These are phyloP conservation scores for Punctularia strigosozonata DNA, from an alignment of 768 basidiomycete genomes.

Conservation along the genomic window DNA sequence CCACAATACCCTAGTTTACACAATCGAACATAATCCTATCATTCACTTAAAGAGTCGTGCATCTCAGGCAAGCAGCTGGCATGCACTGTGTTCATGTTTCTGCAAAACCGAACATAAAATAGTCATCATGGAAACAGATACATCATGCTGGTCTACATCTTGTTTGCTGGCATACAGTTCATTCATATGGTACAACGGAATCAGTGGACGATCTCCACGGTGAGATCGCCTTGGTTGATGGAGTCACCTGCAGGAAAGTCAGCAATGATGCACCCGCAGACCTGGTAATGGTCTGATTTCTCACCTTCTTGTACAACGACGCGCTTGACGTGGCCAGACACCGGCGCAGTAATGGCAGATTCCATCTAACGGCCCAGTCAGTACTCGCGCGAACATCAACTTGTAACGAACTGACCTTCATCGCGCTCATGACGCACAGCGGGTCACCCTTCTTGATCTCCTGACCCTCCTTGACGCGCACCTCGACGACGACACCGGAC, in stretches of 20 bases:
- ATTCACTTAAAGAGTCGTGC: too few species aligned
- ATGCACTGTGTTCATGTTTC: too few species aligned
- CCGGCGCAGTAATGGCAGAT: slow-evolving; percentile 90
- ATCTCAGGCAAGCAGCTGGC: too few species aligned
- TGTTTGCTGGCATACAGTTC: slow-evolving; percentile 1
- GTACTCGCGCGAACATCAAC: slow-evolving; percentile 10
- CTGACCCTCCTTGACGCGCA: slow-evolving; percentile 94
- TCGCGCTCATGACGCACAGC: slow-evolving; percentile 87
- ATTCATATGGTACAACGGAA: slow-evolving; percentile 4
- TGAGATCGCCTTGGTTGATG: slow-evolving; percentile 87
- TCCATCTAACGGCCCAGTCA: slow-evolving; percentile 64
- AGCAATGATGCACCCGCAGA: slow-evolving; percentile 3
- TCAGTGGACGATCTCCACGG: slow-evolving; percentile 77
- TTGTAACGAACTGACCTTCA: slow-evolving; percentile 57
- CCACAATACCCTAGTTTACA: too few species aligned
- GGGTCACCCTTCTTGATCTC: slow-evolving; percentile 99
- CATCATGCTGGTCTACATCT: slow-evolving; percentile 4
- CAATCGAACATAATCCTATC: too few species aligned
- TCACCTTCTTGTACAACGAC: slow-evolving; percentile 82
- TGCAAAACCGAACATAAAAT: too few species aligned
- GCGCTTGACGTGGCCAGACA: slow-evolving; percentile 92
- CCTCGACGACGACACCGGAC: slow-evolving; percentile 97
- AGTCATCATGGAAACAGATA: too few species aligned
- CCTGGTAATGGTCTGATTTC: slow-evolving; percentile 7
- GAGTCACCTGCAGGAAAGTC: slow-evolving; percentile 57